A percentile compares a stretch with the other conserved stretches of the same genome.
Conservation (phyloP, 1,284 basidiomycete genomes). For the Filobasidium uniguttulatum region DNA sequence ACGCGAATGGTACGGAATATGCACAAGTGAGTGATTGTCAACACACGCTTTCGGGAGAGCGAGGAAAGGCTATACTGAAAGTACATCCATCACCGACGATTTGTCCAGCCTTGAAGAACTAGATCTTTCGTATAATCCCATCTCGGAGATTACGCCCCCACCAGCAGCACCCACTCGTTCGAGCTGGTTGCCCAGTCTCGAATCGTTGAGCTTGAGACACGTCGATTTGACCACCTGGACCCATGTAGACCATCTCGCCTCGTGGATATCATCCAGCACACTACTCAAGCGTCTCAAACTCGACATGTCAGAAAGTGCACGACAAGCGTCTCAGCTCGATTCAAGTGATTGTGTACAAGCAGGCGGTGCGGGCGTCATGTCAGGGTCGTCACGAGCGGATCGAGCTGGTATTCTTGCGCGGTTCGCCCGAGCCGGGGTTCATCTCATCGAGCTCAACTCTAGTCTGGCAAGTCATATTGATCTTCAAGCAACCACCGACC, state of each 20-base stretch:
- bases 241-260: not conserved
- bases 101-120: conserved; percentile 1
- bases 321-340: not conserved
- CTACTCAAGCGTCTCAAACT: not conserved
- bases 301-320: not conserved
- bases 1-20: not conserved
- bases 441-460: too few species aligned
- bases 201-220: not conserved
- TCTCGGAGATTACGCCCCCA: not conserved
- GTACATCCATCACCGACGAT: not conserved
- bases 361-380: not conserved
- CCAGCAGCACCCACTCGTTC: not conserved
- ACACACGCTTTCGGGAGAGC: not conserved
- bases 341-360: not conserved
- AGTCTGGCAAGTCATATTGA: too few species aligned
- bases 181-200: not conserved
- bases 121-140: conserved; percentile 6
- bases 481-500: too few species aligned
- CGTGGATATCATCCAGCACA: not conserved
- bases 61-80: not conserved
- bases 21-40: not conserved
- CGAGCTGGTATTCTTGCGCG: conserved; percentile 9
- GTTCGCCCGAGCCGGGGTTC: too few species aligned
- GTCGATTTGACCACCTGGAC: not conserved
- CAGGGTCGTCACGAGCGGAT: conserved; percentile 4